These are phyloP conservation scores for Talaromyces sp. DNA, from an alignment of 2,329 filamentous ascomycete genomes.

Conservation along the genomic window DNA sequence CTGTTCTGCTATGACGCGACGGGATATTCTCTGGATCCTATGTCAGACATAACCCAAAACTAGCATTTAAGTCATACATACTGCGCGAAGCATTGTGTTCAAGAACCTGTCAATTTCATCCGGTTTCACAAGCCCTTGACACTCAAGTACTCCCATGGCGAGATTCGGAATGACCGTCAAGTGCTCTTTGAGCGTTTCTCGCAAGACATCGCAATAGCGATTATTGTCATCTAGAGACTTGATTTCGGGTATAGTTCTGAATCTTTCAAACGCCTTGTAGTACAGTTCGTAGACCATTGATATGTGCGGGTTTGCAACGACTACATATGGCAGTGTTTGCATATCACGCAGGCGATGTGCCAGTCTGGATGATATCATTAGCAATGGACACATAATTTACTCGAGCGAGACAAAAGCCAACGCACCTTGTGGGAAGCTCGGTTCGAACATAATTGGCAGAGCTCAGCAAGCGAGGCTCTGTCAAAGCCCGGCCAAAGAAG, in stretches of 20 bases:
- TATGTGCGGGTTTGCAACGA: slow-evolving; percentile 92
- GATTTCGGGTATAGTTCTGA: slow-evolving; percentile 81
- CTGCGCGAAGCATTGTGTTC: slow-evolving; percentile 87
- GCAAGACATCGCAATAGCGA: slow-evolving; percentile 74
- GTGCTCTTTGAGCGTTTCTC: slow-evolving; percentile 78
- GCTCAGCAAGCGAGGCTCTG: slow-evolving; percentile 82
- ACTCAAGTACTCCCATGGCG: slow-evolving; percentile 91
- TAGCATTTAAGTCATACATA: slow-evolving; percentile 41
- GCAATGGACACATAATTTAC: not conserved
- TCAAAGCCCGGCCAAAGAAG: slow-evolving; percentile 92
- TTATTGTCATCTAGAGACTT: slow-evolving; percentile 88
- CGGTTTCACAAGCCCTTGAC: slow-evolving; percentile 74
- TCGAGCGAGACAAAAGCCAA: slow-evolving; percentile 3
- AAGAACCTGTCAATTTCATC: slow-evolving; percentile 89
- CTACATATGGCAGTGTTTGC: slow-evolving; percentile 91
- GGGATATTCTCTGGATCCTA: slow-evolving; percentile 72
- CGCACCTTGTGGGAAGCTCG: slow-evolving; percentile 79
- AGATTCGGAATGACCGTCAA: slow-evolving; percentile 90
- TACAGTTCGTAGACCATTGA: slow-evolving; percentile 95
- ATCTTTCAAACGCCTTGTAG: slow-evolving; percentile 90
- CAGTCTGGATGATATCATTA: slow-evolving; percentile 55
- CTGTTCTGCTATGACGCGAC: slow-evolving; percentile 95
- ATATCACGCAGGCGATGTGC: slow-evolving; percentile 95
- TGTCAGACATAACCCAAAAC: slow-evolving; percentile 15
- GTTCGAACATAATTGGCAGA: slow-evolving; percentile 97